Evolutionary conservation across 345 rosid species (phyloP), one percentile per base, ranked within the genome.

Genomic region (Syzygium jambos): DNA sequence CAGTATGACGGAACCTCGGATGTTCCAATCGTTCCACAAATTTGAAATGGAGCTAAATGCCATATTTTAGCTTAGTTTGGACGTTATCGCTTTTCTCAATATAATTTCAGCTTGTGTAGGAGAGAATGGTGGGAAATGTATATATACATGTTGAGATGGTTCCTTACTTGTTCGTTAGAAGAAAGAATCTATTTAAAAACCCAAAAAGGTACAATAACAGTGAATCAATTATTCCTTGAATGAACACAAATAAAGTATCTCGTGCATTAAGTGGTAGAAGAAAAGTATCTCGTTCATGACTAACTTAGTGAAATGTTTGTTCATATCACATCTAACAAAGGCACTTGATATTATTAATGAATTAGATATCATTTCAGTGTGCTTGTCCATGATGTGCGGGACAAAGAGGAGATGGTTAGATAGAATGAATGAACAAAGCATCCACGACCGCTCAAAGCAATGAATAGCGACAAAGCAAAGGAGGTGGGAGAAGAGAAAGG

Each of bases 21-120:
- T 43, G 7, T 5, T 43, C 46, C 46, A 43, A 5, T 43, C 46
- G 5, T 43, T 43, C 51, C 9, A 51, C 11, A 55, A 55, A 21
- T 55, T 9, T 0, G 0, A 55, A 55, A 55, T 55, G 27, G 9
- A 55, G 4, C 25, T 55, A 55, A 21, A 92, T 56, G 12, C 90
- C 96, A 88, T 97, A 95, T 29, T 95, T 95, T n/a, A 92, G 77
- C 7, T 91, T 89, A 34, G 90, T 98, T 89, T 95, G 90, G 86
- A 98, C 90, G 89, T 95, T 55, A 8, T 55, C 4, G 2, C 4
- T 55, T 4, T 55, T 22, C 5, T 55, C 27, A 7, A 55, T 22
- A 55, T 55, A 1, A 55, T 55, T 55, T 55, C 9, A 22, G 11
- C 59, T 55, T 7, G 25, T 21, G 0, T 21, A 55, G 59, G 59